Base-by-base conservation (phyloP, 306 rosid species). In the Pueraria montana region DNA sequence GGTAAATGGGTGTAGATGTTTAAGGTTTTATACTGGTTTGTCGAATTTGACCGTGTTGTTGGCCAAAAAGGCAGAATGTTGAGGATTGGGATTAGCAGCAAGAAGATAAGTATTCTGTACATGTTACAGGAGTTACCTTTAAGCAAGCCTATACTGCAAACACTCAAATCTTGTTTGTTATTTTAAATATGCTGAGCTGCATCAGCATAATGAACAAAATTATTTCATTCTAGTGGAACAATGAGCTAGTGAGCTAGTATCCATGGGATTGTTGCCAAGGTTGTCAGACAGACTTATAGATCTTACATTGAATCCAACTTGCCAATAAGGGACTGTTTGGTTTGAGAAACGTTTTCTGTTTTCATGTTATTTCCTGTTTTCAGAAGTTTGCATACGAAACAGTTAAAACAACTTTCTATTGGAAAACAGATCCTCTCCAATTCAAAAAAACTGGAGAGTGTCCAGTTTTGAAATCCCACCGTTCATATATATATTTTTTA, bases 71-170 rank as follows among this genome's bases (percentile, higher is more conserved):
- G 34, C 26, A 32, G 32, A 77, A 55, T 64, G 21, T 10, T 27
- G 46, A 73, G 55, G 81, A 11, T 79, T 84, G 76, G 43, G 52
- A 64, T 21, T 21, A 21, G 16, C 32, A 56, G 32, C 16, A 21
- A 10, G 63, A 18, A 55, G 30, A 55, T 55, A 55, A 23, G 63
- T 20, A 1, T 10, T 21, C 12, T 55, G 63, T 55, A 55, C 63
- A 9, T 11, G 6, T 58, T 58, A 58, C 17, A 11, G 16, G 16
- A 21, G 64, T 56, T 56, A 10, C 27, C 10, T 55, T 55, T 56
- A 23, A 10, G 63, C 30, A 56, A 56, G 27, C 13, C 63, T 56
- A 56, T 53, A 23, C 36, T 59, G 36, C n/a, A 24, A 24, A 3
- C 36, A 24, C 66, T 24, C 66, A 27, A 59, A 59, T 23, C 9